phyloP scores from a whole-genome alignment of 2,329 filamentous ascomycete genomes.

The Hymenoscyphus linearis region DNA sequence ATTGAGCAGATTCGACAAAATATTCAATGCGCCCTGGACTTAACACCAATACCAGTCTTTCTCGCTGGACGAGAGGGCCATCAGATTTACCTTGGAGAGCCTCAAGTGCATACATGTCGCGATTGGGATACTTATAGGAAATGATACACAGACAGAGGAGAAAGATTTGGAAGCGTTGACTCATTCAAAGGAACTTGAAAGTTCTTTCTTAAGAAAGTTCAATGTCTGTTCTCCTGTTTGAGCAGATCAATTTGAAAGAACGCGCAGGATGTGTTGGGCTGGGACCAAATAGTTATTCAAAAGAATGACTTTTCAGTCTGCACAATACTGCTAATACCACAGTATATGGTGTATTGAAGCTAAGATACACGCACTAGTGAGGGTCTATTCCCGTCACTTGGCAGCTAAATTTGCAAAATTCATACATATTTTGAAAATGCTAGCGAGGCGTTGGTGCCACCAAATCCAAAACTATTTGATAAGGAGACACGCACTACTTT shows the following conservation, averaged over 20 bases:
- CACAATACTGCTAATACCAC: background rate
- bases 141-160: slow-evolving; percentile 19
- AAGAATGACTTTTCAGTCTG: background rate
- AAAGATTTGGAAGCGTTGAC: slow-evolving; percentile 8
- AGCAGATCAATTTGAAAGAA: background rate
- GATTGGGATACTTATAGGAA: slow-evolving; percentile 13
- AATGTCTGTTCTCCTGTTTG: background rate
- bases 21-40: slow-evolving; percentile 17
- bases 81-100: slow-evolving; percentile 13
- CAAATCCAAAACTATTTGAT: slow-evolving; percentile 97
- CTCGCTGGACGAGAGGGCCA: slow-evolving; percentile 11
- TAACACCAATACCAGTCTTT: slow-evolving; percentile 13
- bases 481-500: slow-evolving; percentile 68
- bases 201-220: background rate
- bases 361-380: background rate
- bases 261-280: background rate
- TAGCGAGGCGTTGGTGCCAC: slow-evolving; percentile 88
- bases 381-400: background rate
- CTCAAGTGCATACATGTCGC: slow-evolving; percentile 18
- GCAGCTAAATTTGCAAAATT: background rate
- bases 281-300: background rate
- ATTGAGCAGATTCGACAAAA: slow-evolving; percentile 20
- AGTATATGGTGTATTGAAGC: background rate
- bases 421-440: slow-evolving; percentile 52
- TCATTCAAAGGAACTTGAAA: background rate